A percentile compares a stretch with the other conserved stretches of the same genome.
These are phyloP conservation scores for Fusarium sp. DNA, from an alignment of 2,329 filamentous ascomycete genomes.

Conservation along the genomic window DNA sequence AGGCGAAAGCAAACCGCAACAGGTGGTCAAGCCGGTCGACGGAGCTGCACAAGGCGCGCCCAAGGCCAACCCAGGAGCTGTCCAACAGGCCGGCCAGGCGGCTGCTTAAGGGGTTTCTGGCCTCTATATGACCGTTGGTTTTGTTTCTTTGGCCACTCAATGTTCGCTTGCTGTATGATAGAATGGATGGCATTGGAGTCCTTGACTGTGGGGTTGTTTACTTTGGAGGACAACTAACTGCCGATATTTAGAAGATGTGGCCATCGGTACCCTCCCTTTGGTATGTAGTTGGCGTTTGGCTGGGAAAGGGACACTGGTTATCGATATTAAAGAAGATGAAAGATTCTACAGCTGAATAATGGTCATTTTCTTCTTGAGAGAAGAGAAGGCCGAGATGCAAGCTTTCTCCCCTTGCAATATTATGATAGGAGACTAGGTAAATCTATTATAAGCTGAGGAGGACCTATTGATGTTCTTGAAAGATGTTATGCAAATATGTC, in stretches of 20 bases:
- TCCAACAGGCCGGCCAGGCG: constrained; percentile 22
- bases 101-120: constrained; percentile 26
- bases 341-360: background rate
- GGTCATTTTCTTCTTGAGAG: background rate
- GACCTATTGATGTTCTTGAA: background rate
- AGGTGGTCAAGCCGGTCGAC: constrained; percentile 24
- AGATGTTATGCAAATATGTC: background rate
- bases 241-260: constrained; percentile 12
- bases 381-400: background rate
- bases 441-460: background rate
- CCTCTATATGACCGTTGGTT: background rate
- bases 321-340: constrained; percentile 17
- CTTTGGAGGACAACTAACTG: constrained; percentile 5
- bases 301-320: constrained; percentile 33
- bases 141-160: background rate
- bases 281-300: constrained; percentile 45
- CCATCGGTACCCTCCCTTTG: constrained; percentile 8
- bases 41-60: constrained; percentile 20
- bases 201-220: constrained; percentile 7
- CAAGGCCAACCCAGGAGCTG: constrained; percentile 15
- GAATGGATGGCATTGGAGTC: constrained; percentile 32
- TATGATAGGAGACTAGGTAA: background rate
- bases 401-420: background rate
- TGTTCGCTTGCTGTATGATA: constrained; percentile 38
- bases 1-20: constrained; percentile 18